Base-by-base conservation (phyloP, 345 rosid species). In the Dovyalis caffra region DNA sequence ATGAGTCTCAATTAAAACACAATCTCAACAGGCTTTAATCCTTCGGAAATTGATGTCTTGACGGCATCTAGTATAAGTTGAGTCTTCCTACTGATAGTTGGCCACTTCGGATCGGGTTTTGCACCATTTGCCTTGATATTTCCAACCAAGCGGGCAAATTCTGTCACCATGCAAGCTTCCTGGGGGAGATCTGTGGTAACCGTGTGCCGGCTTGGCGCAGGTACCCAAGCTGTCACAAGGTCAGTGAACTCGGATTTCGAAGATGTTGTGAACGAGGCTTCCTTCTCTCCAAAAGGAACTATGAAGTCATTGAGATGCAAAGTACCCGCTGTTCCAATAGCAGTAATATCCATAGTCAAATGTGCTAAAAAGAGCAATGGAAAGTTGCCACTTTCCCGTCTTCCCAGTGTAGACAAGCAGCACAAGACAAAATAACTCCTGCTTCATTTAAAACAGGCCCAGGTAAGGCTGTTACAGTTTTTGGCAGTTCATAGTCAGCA, bases 81-180 rank as follows among this genome's bases (percentile, higher is more conserved):
- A 1, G 92, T 92, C 77, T 87, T 94, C 84, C 97, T 80, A 69
- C 95, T 92, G 62, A 81, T 61, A 32, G 73, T 77, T 0, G 90
- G 80, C 98, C 97, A 92, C 80, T 79, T 85, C 45, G 70, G 77
- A 66, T 92, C 95, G 0, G 93, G 97, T 73, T 87, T 86, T 21
- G 86, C 83, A 25, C 97, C 93, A 21, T 77, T 79, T 21, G 70
- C 67, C 65, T 90, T 86, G 1, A 88, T 82, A 43, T 85, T 78
- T 28, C 80, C 80, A 2, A 90, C 97, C 84, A 92, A 77, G 72
- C 81, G 64, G 12, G 90, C 85, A 78, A 94, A 92, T 85, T 90
- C 97, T 60, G 71, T 86, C 74, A 94, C 94, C 98, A 92, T 89
- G 74, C 84, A 77, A 33, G 78, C 91, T 81, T 92, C 98, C 77